Percentiles rank a stretch among this genome's conserved stretches.
These are phyloP conservation scores for Macrophomina tecta DNA, from an alignment of 2,329 filamentous ascomycete species.

Conservation along the genomic window DNA sequence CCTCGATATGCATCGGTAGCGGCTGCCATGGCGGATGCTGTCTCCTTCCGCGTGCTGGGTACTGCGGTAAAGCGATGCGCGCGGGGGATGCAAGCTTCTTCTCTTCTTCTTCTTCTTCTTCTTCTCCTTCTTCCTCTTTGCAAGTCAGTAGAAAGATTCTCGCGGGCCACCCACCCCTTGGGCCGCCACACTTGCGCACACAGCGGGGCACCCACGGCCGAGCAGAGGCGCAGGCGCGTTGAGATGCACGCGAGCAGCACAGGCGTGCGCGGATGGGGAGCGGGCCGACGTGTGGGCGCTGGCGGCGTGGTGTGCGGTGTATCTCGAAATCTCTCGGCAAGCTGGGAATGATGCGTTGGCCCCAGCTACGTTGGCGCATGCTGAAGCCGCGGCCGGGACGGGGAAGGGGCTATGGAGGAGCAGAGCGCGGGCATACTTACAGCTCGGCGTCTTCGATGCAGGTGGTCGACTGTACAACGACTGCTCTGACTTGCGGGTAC, in stretches of 20 bases:
- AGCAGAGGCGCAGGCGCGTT: constrained; percentile 8
- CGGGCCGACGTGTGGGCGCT: constrained; percentile 23
- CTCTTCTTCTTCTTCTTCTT: constrained; percentile 5
- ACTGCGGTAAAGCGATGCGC: constrained; percentile 18
- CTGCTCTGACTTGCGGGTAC: constrained; percentile 21
- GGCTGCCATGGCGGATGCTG: constrained; percentile 43
- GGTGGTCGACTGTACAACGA: constrained; percentile 19
- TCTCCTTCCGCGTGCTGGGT: constrained; percentile 12
- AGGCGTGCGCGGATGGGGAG: constrained; percentile 25
- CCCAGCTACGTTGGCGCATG: constrained; percentile 23
- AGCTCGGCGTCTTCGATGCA: constrained; percentile 22
- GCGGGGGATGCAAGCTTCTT: constrained; percentile 23
- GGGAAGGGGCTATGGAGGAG: neutral
- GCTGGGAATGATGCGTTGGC: constrained; percentile 27
- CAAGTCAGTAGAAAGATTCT: constrained; percentile 28
- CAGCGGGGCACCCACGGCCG: constrained; percentile 7
- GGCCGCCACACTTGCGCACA: constrained; percentile 4
- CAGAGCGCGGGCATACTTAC: constrained; percentile 13
- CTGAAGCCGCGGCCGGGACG: neutral
- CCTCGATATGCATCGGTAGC: constrained; percentile 40
- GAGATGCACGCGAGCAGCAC: constrained; percentile 22
- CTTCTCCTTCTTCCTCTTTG: too few species aligned
- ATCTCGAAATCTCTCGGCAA: constrained; percentile 27
- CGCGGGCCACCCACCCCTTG: constrained; percentile 20
- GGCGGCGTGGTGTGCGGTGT: constrained; percentile 25